A percentile compares a stretch with the other conserved stretches of the same genome.
phyloP scores from a whole-genome alignment of 2,329 filamentous ascomycete species.

The Colletotrichum sp. region DNA sequence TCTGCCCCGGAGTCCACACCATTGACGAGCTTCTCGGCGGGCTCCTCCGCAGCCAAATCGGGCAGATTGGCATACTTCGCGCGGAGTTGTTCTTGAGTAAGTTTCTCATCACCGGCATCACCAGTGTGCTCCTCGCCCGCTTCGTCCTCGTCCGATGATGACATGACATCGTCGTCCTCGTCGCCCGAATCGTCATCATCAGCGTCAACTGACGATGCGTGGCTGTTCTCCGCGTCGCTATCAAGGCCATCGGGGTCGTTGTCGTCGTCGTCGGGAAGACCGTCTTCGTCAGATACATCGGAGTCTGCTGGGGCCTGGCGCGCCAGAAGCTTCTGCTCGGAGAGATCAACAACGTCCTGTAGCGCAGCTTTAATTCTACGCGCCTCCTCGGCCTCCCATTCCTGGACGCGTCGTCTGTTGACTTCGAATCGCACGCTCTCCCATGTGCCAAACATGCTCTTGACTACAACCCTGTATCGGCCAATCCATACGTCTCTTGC shows the following conservation, averaged over 20 bases:
- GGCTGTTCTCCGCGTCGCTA: conserved; percentile 37
- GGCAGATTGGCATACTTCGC: conserved; percentile 73
- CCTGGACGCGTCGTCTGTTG: conserved; percentile 62
- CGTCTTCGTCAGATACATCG: conserved; percentile 51
- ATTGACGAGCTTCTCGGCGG: conserved; percentile 22
- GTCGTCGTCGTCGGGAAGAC: conserved; percentile 44
- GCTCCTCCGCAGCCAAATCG: conserved; percentile 38
- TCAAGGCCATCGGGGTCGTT: conserved; percentile 38
- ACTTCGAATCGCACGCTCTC: conserved; percentile 68
- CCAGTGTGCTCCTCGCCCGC: conserved; percentile 47
- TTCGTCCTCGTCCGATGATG: conserved; percentile 67
- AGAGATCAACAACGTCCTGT: conserved; percentile 75
- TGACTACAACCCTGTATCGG: conserved; percentile 76
- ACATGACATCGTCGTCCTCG: conserved; percentile 55
- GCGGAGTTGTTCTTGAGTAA: conserved; percentile 72
- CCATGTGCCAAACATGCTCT: conserved; percentile 61
- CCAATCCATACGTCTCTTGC: conserved; percentile 69
- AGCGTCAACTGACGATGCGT: conserved; percentile 44
- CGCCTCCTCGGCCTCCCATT: conserved; percentile 71
- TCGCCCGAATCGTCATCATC: conserved; percentile 44
- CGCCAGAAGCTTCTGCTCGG: conserved; percentile 71
- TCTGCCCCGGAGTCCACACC: conserved; percentile 14
- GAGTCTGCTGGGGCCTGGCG: conserved; percentile 60
- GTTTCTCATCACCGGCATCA: conserved; percentile 62
- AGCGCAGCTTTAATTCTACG: conserved; percentile 70